A percentile compares a stretch with the other conserved stretches of the same genome.
phyloP scores from a whole-genome alignment of 2,329 filamentous ascomycete species.

The Ceratocystis papillata region DNA sequence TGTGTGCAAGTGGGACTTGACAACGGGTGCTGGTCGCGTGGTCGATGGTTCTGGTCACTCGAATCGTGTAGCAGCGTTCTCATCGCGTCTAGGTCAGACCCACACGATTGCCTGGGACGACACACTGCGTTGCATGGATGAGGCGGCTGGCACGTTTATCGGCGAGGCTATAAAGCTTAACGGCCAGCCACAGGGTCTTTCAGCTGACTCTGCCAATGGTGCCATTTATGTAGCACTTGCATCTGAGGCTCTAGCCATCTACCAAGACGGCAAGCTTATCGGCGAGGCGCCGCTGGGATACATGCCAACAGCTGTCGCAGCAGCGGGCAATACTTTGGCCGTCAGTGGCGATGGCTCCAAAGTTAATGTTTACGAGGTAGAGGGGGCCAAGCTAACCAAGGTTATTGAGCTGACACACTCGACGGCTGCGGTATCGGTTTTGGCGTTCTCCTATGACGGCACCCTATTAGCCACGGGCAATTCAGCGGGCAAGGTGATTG shows the following conservation, averaged over 20 bases:
- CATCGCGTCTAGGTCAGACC: conserved; percentile 50
- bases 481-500: conserved; percentile 74
- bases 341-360: conserved; percentile 64
- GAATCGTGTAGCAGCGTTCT: conserved; percentile 73
- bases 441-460: conserved; percentile 77
- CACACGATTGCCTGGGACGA: conserved; percentile 94
- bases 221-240: conserved; percentile 50
- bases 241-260: conserved; percentile 39
- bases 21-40: conserved; percentile 54
- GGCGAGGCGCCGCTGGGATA: conserved; percentile 50
- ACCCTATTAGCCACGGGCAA: conserved; percentile 71
- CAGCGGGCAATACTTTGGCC: conserved; percentile 56
- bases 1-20: conserved; percentile 72
- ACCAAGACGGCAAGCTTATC: conserved; percentile 50
- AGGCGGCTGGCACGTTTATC: conserved; percentile 62
- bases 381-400: conserved; percentile 45
- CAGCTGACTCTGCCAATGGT: conserved; percentile 39
- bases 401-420: conserved; percentile 53
- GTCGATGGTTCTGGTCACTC: conserved; percentile 74
- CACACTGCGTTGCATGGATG: conserved; percentile 67
- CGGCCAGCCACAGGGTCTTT: conserved; percentile 69
- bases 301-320: conserved; percentile 60
- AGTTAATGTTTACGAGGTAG: conserved; percentile 56
- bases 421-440: conserved; percentile 59
- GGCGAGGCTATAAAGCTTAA: conserved; percentile 56